phyloP scores from a whole-genome alignment of 179 eudicot species.

The Silene vulgaris region DNA sequence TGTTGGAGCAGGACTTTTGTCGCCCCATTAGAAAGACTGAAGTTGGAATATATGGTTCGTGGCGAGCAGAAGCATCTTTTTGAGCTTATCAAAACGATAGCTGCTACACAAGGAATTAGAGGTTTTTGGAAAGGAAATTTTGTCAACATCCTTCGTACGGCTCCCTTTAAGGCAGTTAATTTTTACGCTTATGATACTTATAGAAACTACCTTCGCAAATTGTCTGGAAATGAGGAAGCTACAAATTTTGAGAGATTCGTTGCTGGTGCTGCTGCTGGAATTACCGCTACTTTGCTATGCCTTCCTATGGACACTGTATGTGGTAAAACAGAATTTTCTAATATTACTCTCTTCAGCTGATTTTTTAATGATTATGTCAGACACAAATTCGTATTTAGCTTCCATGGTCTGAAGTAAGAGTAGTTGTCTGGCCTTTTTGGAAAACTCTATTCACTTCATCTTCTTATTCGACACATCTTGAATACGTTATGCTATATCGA shows the following conservation, averaged over 20 bases:
- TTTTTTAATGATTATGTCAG: neutral
- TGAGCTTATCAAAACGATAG: constrained; percentile 64
- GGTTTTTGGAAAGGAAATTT: constrained; percentile 99
- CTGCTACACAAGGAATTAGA: constrained; percentile 72
- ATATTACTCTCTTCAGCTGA: neutral
- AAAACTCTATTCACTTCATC: neutral
- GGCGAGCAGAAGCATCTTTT: constrained; percentile 69
- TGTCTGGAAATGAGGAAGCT: constrained; percentile 71
- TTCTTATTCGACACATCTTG: neutral
- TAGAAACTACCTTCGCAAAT: constrained; percentile 55
- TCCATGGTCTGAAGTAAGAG: neutral
- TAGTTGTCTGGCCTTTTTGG: neutral
- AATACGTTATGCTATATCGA: neutral
- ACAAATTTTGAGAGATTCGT: constrained; percentile 84
- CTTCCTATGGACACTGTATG: constrained; percentile 97
- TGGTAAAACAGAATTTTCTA: constrained; percentile 20
- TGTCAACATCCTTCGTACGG: constrained; percentile 89
- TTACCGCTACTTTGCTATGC: constrained; percentile 88
- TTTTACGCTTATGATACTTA: constrained; percentile 89
- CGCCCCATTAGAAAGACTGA: constrained; percentile 91
- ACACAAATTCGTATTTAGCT: neutral
- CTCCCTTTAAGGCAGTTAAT: constrained; percentile 90
- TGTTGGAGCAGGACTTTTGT: constrained; percentile 69
- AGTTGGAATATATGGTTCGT: constrained; percentile 92
- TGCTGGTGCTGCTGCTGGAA: constrained; percentile 96